Conservation (phyloP, 768 basidiomycete genomes). For the Collybia mongolica region DNA sequence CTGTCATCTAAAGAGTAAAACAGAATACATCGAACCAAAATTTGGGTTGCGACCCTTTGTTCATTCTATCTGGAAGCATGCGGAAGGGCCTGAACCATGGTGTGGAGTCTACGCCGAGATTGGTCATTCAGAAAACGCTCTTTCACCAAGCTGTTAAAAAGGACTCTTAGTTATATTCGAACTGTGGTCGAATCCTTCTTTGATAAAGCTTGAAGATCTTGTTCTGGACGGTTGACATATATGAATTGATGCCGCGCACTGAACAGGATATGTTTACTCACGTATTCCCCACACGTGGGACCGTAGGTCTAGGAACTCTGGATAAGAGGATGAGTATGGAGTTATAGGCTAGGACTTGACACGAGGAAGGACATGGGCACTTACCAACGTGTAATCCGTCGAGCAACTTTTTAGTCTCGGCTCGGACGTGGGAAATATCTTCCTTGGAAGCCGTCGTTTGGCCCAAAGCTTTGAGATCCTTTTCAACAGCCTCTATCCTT, state of each 20-base stretch:
- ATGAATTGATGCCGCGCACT: background rate
- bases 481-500: conserved; percentile 86
- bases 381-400: conserved; percentile 79
- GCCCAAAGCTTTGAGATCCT: conserved; percentile 76
- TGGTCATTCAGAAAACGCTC: no score
- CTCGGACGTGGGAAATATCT: conserved; percentile 71
- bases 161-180: conserved; percentile 37
- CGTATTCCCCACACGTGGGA: conserved; percentile 88
- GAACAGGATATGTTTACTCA: conserved; percentile 37
- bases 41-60: background rate
- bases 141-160: no score
- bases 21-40: no score
- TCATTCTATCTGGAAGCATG: background rate
- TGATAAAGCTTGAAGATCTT: conserved; percentile 73
- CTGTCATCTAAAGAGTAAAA: no score
- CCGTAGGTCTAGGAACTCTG: conserved; percentile 80
- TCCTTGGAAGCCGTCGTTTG: conserved; percentile 73
- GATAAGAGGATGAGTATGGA: conserved; percentile 1
- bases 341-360: background rate
- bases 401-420: conserved; percentile 85
- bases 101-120: no score
- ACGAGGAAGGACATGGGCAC: conserved; percentile 17
- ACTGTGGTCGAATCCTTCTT: conserved; percentile 67
- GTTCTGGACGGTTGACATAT: conserved; percentile 45
- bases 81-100: no score